Conservation (phyloP, 2,329 filamentous ascomycete genomes). For the Trichoderma citrinoviride region DNA sequence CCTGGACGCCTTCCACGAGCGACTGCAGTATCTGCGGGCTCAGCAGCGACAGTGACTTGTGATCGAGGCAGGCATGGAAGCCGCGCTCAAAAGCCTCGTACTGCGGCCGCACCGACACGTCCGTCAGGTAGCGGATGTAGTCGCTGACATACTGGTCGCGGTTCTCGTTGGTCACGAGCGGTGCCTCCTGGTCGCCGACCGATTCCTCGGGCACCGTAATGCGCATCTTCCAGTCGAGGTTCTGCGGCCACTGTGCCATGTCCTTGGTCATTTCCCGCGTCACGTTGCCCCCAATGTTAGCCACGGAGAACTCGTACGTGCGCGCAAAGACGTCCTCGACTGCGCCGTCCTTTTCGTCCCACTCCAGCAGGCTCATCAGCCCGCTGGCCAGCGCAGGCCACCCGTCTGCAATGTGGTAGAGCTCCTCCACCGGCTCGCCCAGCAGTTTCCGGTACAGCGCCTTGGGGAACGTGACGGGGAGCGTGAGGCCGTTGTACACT, state of each 20-base stretch:
- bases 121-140: slow-evolving; percentile 80
- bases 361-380: slow-evolving; percentile 69
- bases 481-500: slow-evolving; percentile 86
- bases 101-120: slow-evolving; percentile 73
- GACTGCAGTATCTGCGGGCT: slow-evolving; percentile 68
- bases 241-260: slow-evolving; percentile 53
- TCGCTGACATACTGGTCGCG: slow-evolving; percentile 75
- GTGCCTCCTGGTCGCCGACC: slow-evolving; percentile 48
- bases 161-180: slow-evolving; percentile 78
- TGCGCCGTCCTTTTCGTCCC: slow-evolving; percentile 70
- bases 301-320: slow-evolving; percentile 80
- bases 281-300: slow-evolving; percentile 55
- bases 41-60: slow-evolving; percentile 69
- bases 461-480: slow-evolving; percentile 84
- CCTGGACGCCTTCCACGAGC: slow-evolving; percentile 77
- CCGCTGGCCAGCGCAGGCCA: slow-evolving; percentile 81
- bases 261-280: slow-evolving; percentile 54
- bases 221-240: slow-evolving; percentile 35
- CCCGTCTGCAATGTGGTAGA: slow-evolving; percentile 78
- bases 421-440: slow-evolving; percentile 62
- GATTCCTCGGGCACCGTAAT: slow-evolving; percentile 13
- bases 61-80: slow-evolving; percentile 72
- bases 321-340: slow-evolving; percentile 80
- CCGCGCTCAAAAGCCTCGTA: slow-evolving; percentile 78
- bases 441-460: slow-evolving; percentile 81